These are phyloP conservation scores for Vigna nakashimae DNA, from an alignment of 306 rosid species.

Conservation along the genomic window DNA sequence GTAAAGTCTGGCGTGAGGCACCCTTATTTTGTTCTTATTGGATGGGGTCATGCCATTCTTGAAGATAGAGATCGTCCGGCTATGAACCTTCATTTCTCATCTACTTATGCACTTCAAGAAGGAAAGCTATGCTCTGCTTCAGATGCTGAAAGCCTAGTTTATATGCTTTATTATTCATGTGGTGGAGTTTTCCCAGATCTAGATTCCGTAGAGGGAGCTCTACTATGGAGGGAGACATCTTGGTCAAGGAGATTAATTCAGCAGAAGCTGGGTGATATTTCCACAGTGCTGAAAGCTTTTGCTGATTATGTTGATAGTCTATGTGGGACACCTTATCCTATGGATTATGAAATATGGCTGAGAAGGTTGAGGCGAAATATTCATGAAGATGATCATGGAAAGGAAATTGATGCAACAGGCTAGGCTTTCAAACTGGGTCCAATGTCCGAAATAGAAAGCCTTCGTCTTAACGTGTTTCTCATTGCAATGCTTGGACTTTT, in stretches of 20 bases:
- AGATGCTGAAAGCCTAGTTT: conserved; percentile 96
- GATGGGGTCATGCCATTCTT: conserved; percentile 97
- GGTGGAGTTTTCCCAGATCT: conserved; percentile 85
- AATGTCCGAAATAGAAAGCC: conserved; percentile 37
- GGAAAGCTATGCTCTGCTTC: conserved; percentile 97
- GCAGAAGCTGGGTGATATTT: conserved; percentile 91
- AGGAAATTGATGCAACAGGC: conserved; percentile 73
- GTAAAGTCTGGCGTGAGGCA: conserved; percentile 63
- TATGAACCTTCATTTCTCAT: conserved; percentile 93
- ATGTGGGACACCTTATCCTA: conserved; percentile 95
- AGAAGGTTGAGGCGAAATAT: conserved; percentile 87
- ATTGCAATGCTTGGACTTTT: conserved; percentile 43
- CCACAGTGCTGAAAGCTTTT: conserved; percentile 90
- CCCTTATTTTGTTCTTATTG: conserved; percentile 80
- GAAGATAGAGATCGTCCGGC: conserved; percentile 98
- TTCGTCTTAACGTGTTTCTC: conserved; percentile 44
- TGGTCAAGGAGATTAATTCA: conserved; percentile 97
- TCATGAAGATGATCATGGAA: conserved; percentile 80
- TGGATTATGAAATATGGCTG: conserved; percentile 92
- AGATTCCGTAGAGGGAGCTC: conserved; percentile 95
- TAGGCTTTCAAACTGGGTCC: conserved; percentile 49
- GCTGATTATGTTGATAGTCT: conserved; percentile 97
- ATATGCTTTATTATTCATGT: conserved; percentile 83
- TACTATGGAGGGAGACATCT: conserved; percentile 92
- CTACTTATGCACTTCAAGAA: conserved; percentile 93